Conservation (phyloP, 495 filamentous ascomycete species). For the Penicillium lagena region DNA sequence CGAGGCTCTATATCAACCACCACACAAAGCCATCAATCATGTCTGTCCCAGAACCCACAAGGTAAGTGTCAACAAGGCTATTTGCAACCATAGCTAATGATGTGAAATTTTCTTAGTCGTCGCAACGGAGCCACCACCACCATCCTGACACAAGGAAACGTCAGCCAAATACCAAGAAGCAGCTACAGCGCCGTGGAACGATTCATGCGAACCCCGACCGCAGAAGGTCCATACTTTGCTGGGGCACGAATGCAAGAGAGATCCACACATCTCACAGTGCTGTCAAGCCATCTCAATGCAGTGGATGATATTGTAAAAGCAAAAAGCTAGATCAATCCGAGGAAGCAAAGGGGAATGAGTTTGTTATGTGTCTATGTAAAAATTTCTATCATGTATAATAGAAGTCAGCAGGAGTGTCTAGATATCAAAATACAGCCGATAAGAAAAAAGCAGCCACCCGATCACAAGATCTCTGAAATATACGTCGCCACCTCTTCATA, state of each 20-base stretch:
- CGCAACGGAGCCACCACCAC: constrained; percentile 12
- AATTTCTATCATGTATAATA: constrained; percentile 20
- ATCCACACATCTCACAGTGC: constrained; percentile 22
- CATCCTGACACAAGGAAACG: constrained; percentile 23
- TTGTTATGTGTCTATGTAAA: neutral
- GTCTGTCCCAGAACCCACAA: constrained; percentile 13
- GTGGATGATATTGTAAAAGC: constrained; percentile 28
- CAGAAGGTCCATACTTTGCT: constrained; percentile 34
- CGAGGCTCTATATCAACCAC: neutral
- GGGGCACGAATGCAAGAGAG: constrained; percentile 27
- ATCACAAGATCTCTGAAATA: constrained; percentile 33
- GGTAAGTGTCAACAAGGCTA: neutral
- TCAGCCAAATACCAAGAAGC: constrained; percentile 24
- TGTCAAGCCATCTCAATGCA: constrained; percentile 29
- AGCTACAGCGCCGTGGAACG: constrained; percentile 22
- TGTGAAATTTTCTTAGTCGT: constrained; percentile 1
- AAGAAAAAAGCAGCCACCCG: constrained; percentile 3
- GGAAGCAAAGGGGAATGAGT: constrained; percentile 6
- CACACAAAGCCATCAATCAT: constrained; percentile 2
- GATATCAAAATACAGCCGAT: neutral
- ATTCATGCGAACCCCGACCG: constrained; percentile 24
- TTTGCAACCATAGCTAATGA: constrained; percentile 2
- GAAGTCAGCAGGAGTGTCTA: neutral
- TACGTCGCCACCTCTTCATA: constrained; percentile 43
- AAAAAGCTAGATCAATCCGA: constrained; percentile 2